Conservation (phyloP, 1,284 basidiomycete species). For the Fomitiporia mediterranea region DNA sequence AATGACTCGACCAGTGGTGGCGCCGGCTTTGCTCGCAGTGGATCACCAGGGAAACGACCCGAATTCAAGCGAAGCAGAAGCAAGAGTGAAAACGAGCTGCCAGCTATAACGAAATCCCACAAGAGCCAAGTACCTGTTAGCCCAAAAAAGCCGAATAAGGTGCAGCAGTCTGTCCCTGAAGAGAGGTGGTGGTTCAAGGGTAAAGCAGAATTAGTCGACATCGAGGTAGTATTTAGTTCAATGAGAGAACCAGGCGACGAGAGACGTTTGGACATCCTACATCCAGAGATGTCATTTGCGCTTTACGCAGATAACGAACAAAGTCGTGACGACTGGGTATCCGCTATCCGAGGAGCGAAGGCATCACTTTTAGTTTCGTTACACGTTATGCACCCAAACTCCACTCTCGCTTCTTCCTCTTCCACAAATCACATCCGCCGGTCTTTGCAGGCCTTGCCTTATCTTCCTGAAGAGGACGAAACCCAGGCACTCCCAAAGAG, state of each 20-base stretch:
- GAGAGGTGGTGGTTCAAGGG: constrained; percentile 71
- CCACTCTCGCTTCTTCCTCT: constrained; percentile 72
- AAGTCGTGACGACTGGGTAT: constrained; percentile 68
- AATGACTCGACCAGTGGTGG: constrained; percentile 9
- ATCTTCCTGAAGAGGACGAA: constrained; percentile 48
- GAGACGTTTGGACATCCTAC: constrained; percentile 64
- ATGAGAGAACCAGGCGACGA: constrained; percentile 43
- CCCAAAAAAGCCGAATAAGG: constrained; percentile 34
- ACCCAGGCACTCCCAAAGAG: constrained; percentile 34
- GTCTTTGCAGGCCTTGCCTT: constrained; percentile 67
- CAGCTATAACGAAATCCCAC: constrained; percentile 25
- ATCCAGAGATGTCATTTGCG: constrained; percentile 74
- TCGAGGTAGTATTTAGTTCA: constrained; percentile 68
- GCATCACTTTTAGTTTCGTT: constrained; percentile 61
- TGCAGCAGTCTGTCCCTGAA: constrained; percentile 39
- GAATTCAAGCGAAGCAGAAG: constrained; percentile 45
- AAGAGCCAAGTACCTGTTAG: constrained; percentile 23
- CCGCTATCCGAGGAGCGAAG: constrained; percentile 69
- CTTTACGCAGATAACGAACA: constrained; percentile 55
- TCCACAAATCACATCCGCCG: constrained; percentile 70
- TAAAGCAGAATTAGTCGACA: constrained; percentile 62
- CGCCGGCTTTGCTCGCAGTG: constrained; percentile 16
- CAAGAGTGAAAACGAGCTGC: constrained; percentile 57
- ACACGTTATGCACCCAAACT: constrained; percentile 66
- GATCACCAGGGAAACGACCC: constrained; percentile 26